A percentile compares a stretch with the other conserved stretches of the same genome.
Conservation (phyloP, 2,329 filamentous ascomycete genomes). For the Westerdykella sp. region DNA sequence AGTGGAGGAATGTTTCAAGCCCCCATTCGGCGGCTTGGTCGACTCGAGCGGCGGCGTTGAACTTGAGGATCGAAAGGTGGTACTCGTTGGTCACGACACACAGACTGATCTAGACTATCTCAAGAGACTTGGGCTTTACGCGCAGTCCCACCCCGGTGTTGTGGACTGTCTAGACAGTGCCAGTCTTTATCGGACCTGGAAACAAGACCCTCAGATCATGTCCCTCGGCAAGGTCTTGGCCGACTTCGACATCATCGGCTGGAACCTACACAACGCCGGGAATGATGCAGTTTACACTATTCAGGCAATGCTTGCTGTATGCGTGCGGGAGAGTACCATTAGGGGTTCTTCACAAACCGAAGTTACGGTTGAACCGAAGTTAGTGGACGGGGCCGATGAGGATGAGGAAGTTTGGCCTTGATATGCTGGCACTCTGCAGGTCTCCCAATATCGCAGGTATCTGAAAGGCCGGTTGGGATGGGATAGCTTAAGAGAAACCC, state of each 20-base stretch:
- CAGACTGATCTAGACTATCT: constrained; percentile 64
- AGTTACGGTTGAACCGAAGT: not conserved
- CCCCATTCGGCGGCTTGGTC: constrained; percentile 44
- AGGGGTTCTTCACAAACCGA: not conserved
- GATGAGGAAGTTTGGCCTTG: too few relatives aligned
- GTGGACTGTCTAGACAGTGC: constrained; percentile 67
- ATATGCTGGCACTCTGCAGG: too few relatives aligned
- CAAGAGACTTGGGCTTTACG: constrained; percentile 56
- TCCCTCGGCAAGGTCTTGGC: constrained; percentile 57
- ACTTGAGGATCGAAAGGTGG: constrained; percentile 50
- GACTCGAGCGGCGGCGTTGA: constrained; percentile 8
- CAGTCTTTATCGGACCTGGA: constrained; percentile 60
- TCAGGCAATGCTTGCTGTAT: constrained; percentile 63
- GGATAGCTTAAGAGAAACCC: too few relatives aligned
- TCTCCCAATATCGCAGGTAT: too few relatives aligned
- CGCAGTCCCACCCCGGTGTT: constrained; percentile 49
- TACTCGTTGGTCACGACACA: constrained; percentile 75
- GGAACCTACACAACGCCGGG: constrained; percentile 74
- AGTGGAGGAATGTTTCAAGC: constrained; percentile 51
- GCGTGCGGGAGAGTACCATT: constrained; percentile 40
- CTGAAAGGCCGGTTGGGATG: too few relatives aligned
- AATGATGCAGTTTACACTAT: constrained; percentile 82
- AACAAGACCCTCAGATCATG: constrained; percentile 47
- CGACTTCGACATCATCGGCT: constrained; percentile 57
- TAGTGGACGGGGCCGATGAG: too few relatives aligned